phyloP scores from a whole-genome alignment of 2,329 filamentous ascomycete species.

The Aspergillus pseudoviridinutans region DNA sequence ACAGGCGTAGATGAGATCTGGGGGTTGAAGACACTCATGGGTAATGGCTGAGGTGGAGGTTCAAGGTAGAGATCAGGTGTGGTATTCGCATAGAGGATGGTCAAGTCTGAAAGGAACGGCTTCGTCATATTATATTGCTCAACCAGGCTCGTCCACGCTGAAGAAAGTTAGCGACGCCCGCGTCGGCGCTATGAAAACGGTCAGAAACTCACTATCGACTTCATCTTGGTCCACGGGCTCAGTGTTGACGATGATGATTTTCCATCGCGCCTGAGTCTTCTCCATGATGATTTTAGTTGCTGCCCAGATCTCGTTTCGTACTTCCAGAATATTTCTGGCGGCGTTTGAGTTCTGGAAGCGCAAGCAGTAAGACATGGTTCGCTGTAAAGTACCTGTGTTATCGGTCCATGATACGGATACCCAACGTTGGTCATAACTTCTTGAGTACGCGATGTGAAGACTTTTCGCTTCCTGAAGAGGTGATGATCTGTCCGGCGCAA shows the following conservation, averaged over 20 bases:
- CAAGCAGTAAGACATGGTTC: slow-evolving; percentile 53
- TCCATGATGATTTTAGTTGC: slow-evolving; percentile 54
- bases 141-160: slow-evolving; percentile 36
- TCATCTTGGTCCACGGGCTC: slow-evolving; percentile 52
- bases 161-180: slow-evolving; percentile 16
- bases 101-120: slow-evolving; percentile 32
- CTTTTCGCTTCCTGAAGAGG: slow-evolving; percentile 55
- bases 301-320: slow-evolving; percentile 56
- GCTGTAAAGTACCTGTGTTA: slow-evolving; percentile 51
- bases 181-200: neutral
- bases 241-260: slow-evolving; percentile 51
- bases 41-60: slow-evolving; percentile 28
- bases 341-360: slow-evolving; percentile 33
- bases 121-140: slow-evolving; percentile 38
- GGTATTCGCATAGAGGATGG: slow-evolving; percentile 32
- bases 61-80: slow-evolving; percentile 35
- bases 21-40: slow-evolving; percentile 30
- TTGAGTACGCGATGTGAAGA: slow-evolving; percentile 57
- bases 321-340: slow-evolving; percentile 42
- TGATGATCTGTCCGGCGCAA: slow-evolving; percentile 50
- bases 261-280: slow-evolving; percentile 51
- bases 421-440: slow-evolving; percentile 55
- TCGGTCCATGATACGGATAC: slow-evolving; percentile 59
- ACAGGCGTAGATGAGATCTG: slow-evolving; percentile 35
- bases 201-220: slow-evolving; percentile 40